Evolutionary conservation across 352 stramenopile species (phyloP), one percentile per base, ranked within the genome.

Genomic region (Phytophthora brassicae): DNA sequence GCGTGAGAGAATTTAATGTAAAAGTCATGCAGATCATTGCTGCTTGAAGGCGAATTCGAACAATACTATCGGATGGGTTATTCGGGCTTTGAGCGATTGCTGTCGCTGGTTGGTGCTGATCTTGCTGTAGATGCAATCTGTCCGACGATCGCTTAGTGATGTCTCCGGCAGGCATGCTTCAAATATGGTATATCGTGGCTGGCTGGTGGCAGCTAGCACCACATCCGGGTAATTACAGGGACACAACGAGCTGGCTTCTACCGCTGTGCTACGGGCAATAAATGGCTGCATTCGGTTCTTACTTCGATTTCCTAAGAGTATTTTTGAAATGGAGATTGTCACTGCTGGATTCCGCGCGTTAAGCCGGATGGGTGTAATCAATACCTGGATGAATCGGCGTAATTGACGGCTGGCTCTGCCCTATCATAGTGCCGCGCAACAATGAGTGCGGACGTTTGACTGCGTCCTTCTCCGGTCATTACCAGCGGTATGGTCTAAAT

Each of bases 341-440:
- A 26, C 36, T 20, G 52, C 8, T 41, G 55, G 11, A 14, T 68
- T 67, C 26, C 26, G 26, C 26, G 8, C 26, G 26, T 31, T 31
- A 31, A 31, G 26, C 26, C 26, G 26, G 4, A 8, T 31, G 8
- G 8, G 26, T 31, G 26, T n/a, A n/a, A n/a, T n/a, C 26, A 31
- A 31, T 31, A 31, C 26, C 26, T 31, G 26, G 26, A 31, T 68
- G 51, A 22, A 55, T 68, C 42, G 51, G 60, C 4, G 52, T 29
- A 6, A 62, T 68, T 12, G 59, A 61, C 38, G 59, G 50, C 22
- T 61, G 59, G 43, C 20, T 66, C 4, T 67, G 59, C 44, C 50
- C 49, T 13, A 61, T 67, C 16, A 44, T 24, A 13, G 44, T 52
- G 1, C 59, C 51, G 14, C 22, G 50, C 0, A 8, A 13, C 1